Percentiles rank a stretch among this genome's conserved stretches.
phyloP scores from a whole-genome alignment of 1,284 basidiomycete genomes.

The Rhodotorula sp. region DNA sequence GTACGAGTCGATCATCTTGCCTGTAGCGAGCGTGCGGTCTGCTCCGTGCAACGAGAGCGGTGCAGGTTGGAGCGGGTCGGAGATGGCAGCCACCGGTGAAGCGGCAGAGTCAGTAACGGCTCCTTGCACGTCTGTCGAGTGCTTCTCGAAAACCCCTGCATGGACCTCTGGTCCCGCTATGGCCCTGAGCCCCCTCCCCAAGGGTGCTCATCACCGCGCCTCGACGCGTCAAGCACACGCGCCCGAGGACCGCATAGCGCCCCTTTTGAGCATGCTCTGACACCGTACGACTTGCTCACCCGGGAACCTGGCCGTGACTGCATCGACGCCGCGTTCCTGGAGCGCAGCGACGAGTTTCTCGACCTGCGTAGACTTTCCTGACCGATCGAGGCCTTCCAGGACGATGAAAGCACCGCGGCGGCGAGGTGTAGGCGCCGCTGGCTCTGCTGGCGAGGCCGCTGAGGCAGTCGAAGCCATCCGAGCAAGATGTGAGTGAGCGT shows the following conservation, averaged over 20 bases:
- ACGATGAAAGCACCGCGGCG: slow-evolving; percentile 77
- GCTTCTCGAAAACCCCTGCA: not conserved
- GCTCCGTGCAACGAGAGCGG: not conserved
- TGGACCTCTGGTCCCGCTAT: not conserved
- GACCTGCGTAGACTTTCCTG: slow-evolving; percentile 86
- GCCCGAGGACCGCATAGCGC: too few relatives aligned
- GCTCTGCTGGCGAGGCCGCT: too few relatives aligned
- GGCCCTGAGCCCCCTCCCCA: not conserved
- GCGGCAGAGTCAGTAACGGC: not conserved
- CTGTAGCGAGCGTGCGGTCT: slow-evolving; percentile 91
- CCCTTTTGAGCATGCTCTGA: too few relatives aligned
- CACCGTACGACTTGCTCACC: slow-evolving; percentile 55
- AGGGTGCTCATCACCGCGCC: not conserved
- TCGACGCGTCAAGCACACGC: not conserved
- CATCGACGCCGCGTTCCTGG: slow-evolving; percentile 48
- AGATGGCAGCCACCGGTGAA: too few relatives aligned
- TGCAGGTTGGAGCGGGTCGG: too few relatives aligned
- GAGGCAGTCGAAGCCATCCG: not conserved
- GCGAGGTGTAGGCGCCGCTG: not conserved
- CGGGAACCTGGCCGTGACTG: slow-evolving; percentile 71
- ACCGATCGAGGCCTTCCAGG: slow-evolving; percentile 88
- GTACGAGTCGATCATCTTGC: slow-evolving; percentile 91
- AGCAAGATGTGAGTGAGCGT: too few relatives aligned
- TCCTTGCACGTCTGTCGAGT: not conserved
- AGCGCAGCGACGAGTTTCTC: slow-evolving; percentile 60